Evolutionary conservation across 805 yeast genomes (phyloP), one percentile per base, ranked within the genome.

Genomic region (Candida golubevii): DNA sequence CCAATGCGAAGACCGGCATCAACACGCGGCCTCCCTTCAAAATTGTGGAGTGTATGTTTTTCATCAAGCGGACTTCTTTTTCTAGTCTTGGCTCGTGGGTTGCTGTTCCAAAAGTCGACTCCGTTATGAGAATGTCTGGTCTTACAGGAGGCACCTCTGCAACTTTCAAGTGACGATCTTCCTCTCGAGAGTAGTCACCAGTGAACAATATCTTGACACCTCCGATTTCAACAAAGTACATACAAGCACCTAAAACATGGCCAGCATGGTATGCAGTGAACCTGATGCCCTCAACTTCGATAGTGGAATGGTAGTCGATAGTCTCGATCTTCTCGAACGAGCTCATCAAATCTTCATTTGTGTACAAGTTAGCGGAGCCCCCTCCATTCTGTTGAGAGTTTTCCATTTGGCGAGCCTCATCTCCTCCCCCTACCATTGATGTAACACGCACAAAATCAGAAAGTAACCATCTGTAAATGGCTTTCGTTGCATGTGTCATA

Each of bases 191-290:
- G 60, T 88, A 93, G 64, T 93, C 99, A 45, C 99, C 99, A 0
- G 99, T 93, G 61, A 91, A 93, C 41, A 93, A 64, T 0, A 88
- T 75, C 53, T 88, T 86, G 47, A 91, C 69, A 0, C 97, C 97
- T 14, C 96, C 97, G 56, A 93, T 85, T 63, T 93, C 99, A 39
- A 93, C 79, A 53, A 93, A 82, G 63, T 83, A 93, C 98, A 93
- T 93, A 10, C 98, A 97, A 9, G 99, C 98, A 44, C 99, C 99
- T 36, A 93, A 71, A 10, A 93, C 99, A 74, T 93, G 99, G n/a
- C 99, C 99, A 7, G 99, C 99, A 67, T 91, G 99, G 63, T 85
- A 93, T 1, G 99, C 99, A 1, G 99, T 93, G 69, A 93, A 91
- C 59, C 93, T 75, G 45, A 93, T 83, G 41, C 99, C 99, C 47